Conservation (phyloP, 495 filamentous ascomycete species). For the Podospora anserina region DNA sequence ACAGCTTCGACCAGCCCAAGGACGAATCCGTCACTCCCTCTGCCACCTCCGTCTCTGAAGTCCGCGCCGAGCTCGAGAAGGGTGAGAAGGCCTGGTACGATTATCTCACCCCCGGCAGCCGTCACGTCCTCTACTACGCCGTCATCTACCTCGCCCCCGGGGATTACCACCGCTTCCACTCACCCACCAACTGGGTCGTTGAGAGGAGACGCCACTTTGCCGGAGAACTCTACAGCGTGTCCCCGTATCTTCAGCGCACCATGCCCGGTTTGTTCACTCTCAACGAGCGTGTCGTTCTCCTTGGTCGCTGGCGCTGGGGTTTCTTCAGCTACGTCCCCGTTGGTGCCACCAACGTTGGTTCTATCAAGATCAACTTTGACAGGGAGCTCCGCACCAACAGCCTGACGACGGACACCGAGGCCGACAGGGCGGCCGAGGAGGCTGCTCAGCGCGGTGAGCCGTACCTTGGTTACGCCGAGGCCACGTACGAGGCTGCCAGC, state of each 20-base stretch:
- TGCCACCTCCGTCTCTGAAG: slow-evolving; percentile 71
- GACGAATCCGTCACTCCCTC: slow-evolving; percentile 54
- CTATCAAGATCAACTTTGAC: slow-evolving; percentile 97
- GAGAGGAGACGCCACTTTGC: slow-evolving; percentile 91
- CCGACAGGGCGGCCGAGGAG: slow-evolving; percentile 74
- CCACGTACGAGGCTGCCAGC: slow-evolving; percentile 79
- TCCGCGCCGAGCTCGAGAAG: slow-evolving; percentile 76
- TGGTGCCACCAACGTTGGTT: slow-evolving; percentile 97
- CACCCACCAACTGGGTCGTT: slow-evolving; percentile 88
- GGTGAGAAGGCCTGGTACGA: slow-evolving; percentile 77
- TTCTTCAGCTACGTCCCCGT: slow-evolving; percentile 97
- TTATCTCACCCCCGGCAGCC: slow-evolving; percentile 53
- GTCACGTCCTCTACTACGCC: slow-evolving; percentile 79
- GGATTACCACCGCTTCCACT: slow-evolving; percentile 98
- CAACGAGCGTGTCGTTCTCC: slow-evolving; percentile 91
- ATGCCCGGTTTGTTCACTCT: slow-evolving; percentile 92
- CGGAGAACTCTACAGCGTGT: slow-evolving; percentile 91
- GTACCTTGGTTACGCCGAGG: slow-evolving; percentile 84
- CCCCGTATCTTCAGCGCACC: slow-evolving; percentile 86
- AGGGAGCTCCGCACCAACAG: slow-evolving; percentile 90
- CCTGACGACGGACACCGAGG: slow-evolving; percentile 82
- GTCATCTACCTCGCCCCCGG: slow-evolving; percentile 98
- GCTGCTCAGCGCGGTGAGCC: slow-evolving; percentile 72
- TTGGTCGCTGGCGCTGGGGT: slow-evolving; percentile 93
- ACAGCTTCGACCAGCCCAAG: slow-evolving; percentile 33